Evolutionary conservation across 2,329 filamentous ascomycete genomes (phyloP).

Genomic region (Lachnellula hyalina): DNA sequence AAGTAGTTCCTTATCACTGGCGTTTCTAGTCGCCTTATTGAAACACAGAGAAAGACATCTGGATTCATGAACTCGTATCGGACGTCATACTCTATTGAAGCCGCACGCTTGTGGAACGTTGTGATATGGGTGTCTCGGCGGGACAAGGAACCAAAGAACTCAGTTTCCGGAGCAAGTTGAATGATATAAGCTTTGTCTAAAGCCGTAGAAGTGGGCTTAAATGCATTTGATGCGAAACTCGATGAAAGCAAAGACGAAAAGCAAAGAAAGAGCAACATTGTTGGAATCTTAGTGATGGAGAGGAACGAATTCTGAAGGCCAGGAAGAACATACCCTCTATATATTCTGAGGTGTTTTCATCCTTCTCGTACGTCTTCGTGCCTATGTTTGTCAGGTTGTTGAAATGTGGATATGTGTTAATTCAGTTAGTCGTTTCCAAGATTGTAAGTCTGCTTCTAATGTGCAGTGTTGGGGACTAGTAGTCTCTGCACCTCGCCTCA

Average conservation of each 20-base stretch:
- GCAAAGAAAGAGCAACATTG: not conserved
- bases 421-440: not conserved
- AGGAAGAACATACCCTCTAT: no score
- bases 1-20: not conserved
- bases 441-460: not conserved
- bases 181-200: constrained; percentile 1
- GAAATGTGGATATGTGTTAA: no score
- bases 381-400: no score
- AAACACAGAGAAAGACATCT: constrained; percentile 13
- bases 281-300: not conserved
- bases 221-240: not conserved
- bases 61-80: constrained; percentile 15
- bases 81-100: constrained; percentile 7
- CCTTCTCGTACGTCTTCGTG: no score
- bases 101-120: constrained; percentile 10
- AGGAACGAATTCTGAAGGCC: not conserved
- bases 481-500: not conserved
- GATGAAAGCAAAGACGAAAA: not conserved
- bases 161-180: not conserved
- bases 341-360: no score
- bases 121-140: not conserved
- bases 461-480: not conserved
- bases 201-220: not conserved
- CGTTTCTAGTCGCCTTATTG: constrained; percentile 12
- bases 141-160: not conserved